Base-by-base conservation (phyloP, 208 protist species). In the Borovskyia barvae region DNA sequence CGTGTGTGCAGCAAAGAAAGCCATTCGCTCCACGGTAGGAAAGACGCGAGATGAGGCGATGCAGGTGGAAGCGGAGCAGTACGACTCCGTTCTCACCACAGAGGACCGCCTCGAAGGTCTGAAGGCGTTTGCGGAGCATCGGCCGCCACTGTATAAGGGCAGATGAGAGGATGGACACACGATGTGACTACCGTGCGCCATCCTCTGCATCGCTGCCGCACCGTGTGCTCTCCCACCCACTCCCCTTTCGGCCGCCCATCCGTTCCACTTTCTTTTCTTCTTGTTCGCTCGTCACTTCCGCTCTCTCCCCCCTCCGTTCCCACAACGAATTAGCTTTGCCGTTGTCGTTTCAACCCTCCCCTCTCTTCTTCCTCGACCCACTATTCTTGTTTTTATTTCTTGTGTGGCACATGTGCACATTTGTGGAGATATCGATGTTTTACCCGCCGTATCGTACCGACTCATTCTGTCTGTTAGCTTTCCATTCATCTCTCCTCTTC, bases 41-140 rank as follows among this genome's bases (percentile, higher is more conserved):
- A 49, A 75, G 19, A 61, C 81, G 39, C 53, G 71, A 12, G 72
- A 64, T 0, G 73, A 80, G 49, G 90, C 78, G 33, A 83, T 98
- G 80, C 37, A 30, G 20, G 50, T 82, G n/a, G 93, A 97, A 65
- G 52, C 75, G 37, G 50, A 46, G 20, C 82, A 83, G 58, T 97
- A 95, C 62, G 82, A 87, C n/a, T 66, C 77, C 26, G 80, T 97
- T 17, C 86, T 97, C 47, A 65, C 64, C 33, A 91, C 93, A 4
- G 67, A 93, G 55, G 95, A 98, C 56, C 82, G 95, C 52, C 42
- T 91, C 1, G 90, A 97, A 58, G 93, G 92, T 37, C 67, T 98
- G 4, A 68, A 63, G 14, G 91, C 94, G n/a, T 98, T 98, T 55
- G 79, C 75, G 12, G 91, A 97, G 72, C 96, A 96, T 47, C 80